These are phyloP conservation scores for Eucalyptus marginata DNA, from an alignment of 345 rosid genomes.

Conservation along the genomic window DNA sequence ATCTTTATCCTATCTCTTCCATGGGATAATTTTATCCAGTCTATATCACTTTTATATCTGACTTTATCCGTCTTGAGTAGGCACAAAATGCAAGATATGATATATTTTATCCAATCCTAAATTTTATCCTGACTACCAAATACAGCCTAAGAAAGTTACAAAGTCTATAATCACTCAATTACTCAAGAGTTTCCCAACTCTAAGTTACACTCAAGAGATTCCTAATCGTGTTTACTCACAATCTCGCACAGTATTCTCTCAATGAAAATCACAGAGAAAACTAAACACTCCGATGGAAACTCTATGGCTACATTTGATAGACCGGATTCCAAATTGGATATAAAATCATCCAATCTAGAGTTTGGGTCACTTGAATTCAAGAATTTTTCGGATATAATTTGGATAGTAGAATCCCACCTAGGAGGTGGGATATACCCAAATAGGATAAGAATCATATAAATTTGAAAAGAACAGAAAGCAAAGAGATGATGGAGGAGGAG, in stretches of 20 bases:
- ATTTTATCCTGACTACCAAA: fast-evolving
- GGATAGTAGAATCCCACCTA: background rate
- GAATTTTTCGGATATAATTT: background rate
- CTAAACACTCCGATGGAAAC: background rate
- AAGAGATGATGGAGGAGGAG: background rate
- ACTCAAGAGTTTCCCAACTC: background rate
- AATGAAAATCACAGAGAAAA: background rate
- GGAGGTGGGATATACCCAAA: background rate
- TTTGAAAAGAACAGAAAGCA: background rate
- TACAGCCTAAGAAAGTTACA: background rate
- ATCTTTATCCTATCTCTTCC: too few species aligned
- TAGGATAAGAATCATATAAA: background rate
- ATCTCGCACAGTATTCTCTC: background rate
- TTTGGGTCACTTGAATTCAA: background rate
- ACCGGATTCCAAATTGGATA: background rate
- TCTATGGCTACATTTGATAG: background rate
- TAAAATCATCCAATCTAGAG: background rate
- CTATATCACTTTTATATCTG: fast-evolving
- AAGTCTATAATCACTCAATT: background rate
- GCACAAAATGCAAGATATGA: too few species aligned
- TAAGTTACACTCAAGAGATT: background rate
- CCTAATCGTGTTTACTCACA: background rate
- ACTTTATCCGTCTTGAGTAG: too few species aligned
- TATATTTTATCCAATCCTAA: too few species aligned
- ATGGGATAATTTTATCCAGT: too few species aligned